Evolutionary conservation across 768 basidiomycete genomes (phyloP).

Genomic region (Hebeloma cylindrosporum): DNA sequence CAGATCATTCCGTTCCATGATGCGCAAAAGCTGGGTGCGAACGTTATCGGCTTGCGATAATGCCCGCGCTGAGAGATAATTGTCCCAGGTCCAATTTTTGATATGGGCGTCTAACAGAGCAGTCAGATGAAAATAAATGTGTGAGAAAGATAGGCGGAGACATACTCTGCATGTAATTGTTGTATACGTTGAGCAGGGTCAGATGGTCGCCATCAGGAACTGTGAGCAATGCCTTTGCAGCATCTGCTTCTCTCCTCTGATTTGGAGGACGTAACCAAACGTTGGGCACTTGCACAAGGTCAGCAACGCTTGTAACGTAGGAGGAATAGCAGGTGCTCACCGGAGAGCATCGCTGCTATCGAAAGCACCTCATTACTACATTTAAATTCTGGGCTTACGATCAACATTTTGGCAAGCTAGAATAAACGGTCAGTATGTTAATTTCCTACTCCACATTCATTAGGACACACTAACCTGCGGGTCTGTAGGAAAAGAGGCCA

Average conservation of each 20-base stretch:
- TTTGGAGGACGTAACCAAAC: background rate
- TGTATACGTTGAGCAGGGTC: background rate
- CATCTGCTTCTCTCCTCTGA: constrained; percentile 1
- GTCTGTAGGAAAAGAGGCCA: background rate
- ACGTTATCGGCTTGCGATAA: constrained; percentile 1
- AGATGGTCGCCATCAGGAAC: constrained; percentile 1
- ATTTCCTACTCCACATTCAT: background rate
- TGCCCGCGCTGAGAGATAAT: background rate
- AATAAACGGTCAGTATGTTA: background rate
- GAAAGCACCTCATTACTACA: background rate
- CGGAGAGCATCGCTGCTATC: constrained; percentile 1
- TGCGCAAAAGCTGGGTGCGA: background rate
- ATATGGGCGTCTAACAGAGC: background rate
- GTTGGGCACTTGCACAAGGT: background rate
- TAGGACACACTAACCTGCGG: background rate
- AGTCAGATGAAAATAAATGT: background rate
- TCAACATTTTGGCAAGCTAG: background rate
- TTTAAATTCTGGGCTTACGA: constrained; percentile 2
- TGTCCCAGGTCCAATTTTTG: background rate
- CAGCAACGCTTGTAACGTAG: background rate
- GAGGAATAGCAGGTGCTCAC: background rate
- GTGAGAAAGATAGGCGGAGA: too few relatives aligned
- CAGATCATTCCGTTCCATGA: constrained; percentile 2
- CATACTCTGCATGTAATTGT: background rate
- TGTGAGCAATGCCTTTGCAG: background rate